Evolutionary conservation across 2,329 filamentous ascomycete species (phyloP).

Genomic region (Helminthosporium solani): DNA sequence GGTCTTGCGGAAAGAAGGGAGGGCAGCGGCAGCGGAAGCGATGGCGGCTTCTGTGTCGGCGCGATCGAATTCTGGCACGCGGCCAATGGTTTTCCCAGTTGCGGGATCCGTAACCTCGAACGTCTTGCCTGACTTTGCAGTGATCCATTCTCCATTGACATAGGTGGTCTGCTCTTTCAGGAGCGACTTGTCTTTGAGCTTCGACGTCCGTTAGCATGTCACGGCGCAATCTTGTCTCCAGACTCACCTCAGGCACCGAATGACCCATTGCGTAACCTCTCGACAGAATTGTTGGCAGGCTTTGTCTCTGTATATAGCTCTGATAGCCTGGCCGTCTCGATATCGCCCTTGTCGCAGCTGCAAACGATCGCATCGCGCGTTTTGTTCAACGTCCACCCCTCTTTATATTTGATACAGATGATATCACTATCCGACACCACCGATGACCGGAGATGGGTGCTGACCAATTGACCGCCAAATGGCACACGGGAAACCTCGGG

Average conservation of each 20-base stretch:
- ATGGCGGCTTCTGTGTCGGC: conserved; percentile 81
- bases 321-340: conserved; percentile 30
- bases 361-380: conserved; percentile 36
- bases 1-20: conserved; percentile 67
- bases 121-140: conserved; percentile 81
- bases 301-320: conserved; percentile 34
- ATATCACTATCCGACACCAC: not conserved
- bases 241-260: conserved; percentile 43
- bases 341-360: conserved; percentile 33
- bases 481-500: not conserved
- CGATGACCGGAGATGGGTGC: not conserved
- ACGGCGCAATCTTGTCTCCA: not conserved
- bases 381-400: not conserved
- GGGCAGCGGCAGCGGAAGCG: conserved; percentile 74
- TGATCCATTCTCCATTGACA: conserved; percentile 90
- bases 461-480: not conserved
- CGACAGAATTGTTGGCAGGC: conserved; percentile 37
- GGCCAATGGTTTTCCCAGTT: conserved; percentile 77
- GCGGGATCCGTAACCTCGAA: conserved; percentile 88
- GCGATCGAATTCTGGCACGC: conserved; percentile 78
- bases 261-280: conserved; percentile 49
- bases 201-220: conserved; percentile 14
- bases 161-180: conserved; percentile 80
- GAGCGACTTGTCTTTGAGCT: conserved; percentile 58
- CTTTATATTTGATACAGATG: not conserved